These are phyloP conservation scores for Discostella pseudostelligera DNA, from an alignment of 108 stramenopile species.

Conservation along the genomic window DNA sequence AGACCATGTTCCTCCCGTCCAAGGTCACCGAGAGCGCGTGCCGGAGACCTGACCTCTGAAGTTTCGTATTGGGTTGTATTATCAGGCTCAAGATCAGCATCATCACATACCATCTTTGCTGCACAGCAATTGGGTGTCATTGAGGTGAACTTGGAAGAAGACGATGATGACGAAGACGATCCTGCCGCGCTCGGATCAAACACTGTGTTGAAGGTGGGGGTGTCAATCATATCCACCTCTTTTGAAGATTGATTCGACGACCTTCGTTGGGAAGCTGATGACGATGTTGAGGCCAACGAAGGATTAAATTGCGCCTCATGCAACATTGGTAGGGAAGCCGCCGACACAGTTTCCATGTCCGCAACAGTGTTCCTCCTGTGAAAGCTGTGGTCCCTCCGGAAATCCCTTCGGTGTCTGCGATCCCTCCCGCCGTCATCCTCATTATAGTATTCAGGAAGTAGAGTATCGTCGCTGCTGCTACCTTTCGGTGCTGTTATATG, in stretches of 20 bases:
- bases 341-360: slow-evolving; percentile 24
- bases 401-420: slow-evolving; percentile 4
- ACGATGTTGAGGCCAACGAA: slow-evolving; percentile 35
- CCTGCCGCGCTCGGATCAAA: slow-evolving; percentile 44
- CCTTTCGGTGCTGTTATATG: too few relatives aligned
- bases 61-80: too few relatives aligned
- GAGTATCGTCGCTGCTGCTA: too few relatives aligned
- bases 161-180: slow-evolving; percentile 6
- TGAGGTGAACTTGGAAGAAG: slow-evolving; percentile 34
- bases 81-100: slow-evolving; percentile 2
- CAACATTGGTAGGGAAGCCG: slow-evolving; percentile 16
- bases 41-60: slow-evolving; percentile 31
- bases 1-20: slow-evolving; percentile 67
- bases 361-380: slow-evolving; percentile 37
- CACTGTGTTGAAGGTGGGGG: not conserved
- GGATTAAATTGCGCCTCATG: slow-evolving; percentile 48
- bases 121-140: slow-evolving; percentile 18
- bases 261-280: slow-evolving; percentile 8
- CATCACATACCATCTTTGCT: slow-evolving; percentile 24
- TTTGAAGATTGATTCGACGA: not conserved
- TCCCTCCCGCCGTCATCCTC: slow-evolving; percentile 23
- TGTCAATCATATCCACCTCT: not conserved
- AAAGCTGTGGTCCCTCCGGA: slow-evolving; percentile 24
- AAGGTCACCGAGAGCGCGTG: slow-evolving; percentile 58
- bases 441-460: slow-evolving; percentile 19